Evolutionary conservation across 2,329 filamentous ascomycete genomes (phyloP), one percentile per base, ranked within the genome.

Genomic region (Dactylella cylindrospora): DNA sequence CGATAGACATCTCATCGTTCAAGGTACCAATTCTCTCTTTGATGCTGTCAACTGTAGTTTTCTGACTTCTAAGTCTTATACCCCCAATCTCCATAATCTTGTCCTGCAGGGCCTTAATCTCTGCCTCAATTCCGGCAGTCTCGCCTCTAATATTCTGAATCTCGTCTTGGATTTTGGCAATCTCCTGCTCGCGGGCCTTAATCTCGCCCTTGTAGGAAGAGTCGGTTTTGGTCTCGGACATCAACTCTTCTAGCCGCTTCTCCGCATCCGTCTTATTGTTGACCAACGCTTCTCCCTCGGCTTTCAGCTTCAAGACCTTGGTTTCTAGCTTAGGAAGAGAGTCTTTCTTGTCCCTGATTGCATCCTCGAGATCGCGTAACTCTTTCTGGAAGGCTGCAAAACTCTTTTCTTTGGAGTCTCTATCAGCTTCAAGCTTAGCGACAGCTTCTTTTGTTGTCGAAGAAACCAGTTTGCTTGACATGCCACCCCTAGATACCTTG

Each of bases 11-110:
- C 65, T 88, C 84, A 66, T 97, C 91, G 46, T 82, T 84, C 61
- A 94, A 79, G 9, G 84, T 82, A 40, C 85, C 78, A 52, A 97
- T 90, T 71, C 95, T 85, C 69, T 90, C 86, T 72, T 94, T 95
- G 66, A 94, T 77, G 5, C 84, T 81, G 71, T 97, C 91, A 26
- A 98, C 90, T 76, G 87, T 94, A 64, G 88, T 84, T 68, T 93
- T 90, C 72, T 98, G 91, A 13, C 85, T 82, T 51, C 93, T 85
- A 13, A 98, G 82, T 74, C 88, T 90, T 70, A 97, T 90, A 74
- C 93, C 93, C 70, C 93, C 93, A 65, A 95, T 85, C 73, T 96
- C 86, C 93, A 98, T 97, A 70, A 98, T 98, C 77, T 90, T 95
- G 78, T 93, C 85, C 71, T 98, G 91, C 1, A 98, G 78, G 15